phyloP scores from a whole-genome alignment of 768 basidiomycete genomes.

The Clitopilus hobsonii region DNA sequence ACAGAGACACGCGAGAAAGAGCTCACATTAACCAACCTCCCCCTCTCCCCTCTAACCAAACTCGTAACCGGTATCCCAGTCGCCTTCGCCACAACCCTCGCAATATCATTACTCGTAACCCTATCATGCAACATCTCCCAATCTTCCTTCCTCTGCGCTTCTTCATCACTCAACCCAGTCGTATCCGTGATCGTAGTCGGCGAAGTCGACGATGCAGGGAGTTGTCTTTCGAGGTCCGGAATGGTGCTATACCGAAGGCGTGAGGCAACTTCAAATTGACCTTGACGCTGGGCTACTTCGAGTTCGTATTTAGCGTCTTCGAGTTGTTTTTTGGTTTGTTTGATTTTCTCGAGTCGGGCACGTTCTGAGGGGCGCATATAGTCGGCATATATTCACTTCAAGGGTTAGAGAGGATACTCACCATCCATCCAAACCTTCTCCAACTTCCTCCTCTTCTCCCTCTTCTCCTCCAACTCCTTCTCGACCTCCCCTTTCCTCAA shows the following conservation, averaged over 20 bases:
- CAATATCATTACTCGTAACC: slow-evolving; percentile 86
- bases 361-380: slow-evolving; percentile 65
- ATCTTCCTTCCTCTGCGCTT: slow-evolving; percentile 30
- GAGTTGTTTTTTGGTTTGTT: slow-evolving; percentile 67
- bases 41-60: slow-evolving; percentile 82
- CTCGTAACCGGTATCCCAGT: slow-evolving; percentile 92
- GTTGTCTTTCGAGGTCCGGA: slow-evolving; percentile 69
- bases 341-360: slow-evolving; percentile 60
- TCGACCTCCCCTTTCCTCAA: slow-evolving; percentile 71
- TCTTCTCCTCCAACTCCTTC: slow-evolving; percentile 52
- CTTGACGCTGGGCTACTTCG: slow-evolving; percentile 85
- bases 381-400: too few species aligned
- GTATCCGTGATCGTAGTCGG: background rate
- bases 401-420: too few species aligned
- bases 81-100: slow-evolving; percentile 80
- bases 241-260: slow-evolving; percentile 83
- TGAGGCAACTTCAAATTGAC: slow-evolving; percentile 81
- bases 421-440: slow-evolving; percentile 72
- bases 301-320: slow-evolving; percentile 84
- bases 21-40: slow-evolving; percentile 83
- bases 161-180: slow-evolving; percentile 19
- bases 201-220: slow-evolving; percentile 36
- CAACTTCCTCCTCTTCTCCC: slow-evolving; percentile 56
- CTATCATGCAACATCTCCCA: slow-evolving; percentile 75
- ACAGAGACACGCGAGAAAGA: too few species aligned